Conservation (phyloP, 345 rosid species). For the Fremontodendron californicum region DNA sequence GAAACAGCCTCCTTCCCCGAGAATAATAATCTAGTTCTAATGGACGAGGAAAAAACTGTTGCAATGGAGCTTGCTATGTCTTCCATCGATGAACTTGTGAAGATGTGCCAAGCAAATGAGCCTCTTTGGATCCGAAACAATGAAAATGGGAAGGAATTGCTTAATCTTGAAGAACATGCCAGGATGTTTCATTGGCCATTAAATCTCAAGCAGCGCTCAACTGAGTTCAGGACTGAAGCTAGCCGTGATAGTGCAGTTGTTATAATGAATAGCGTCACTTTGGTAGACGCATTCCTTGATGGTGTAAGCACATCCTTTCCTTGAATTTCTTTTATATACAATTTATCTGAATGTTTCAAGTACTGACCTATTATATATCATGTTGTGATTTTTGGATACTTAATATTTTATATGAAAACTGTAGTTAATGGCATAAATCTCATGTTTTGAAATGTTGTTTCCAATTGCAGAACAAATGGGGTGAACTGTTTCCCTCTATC, state of each 20-base stretch:
- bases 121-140: slow-evolving; percentile 65
- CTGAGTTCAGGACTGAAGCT: slow-evolving; percentile 60
- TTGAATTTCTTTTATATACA: not conserved
- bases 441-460: slow-evolving; percentile 6
- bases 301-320: slow-evolving; percentile 48
- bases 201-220: slow-evolving; percentile 35
- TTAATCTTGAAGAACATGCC: slow-evolving; percentile 62
- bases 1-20: slow-evolving; percentile 35
- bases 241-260: slow-evolving; percentile 65
- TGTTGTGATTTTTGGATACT: no score
- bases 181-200: slow-evolving; percentile 67
- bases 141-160: slow-evolving; percentile 35
- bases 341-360: no score
- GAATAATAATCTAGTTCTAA: slow-evolving; percentile 30
- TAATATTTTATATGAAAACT: not conserved
- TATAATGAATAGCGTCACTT: slow-evolving; percentile 83
- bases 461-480: slow-evolving; percentile 66
- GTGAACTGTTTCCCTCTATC: slow-evolving; percentile 83
- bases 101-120: slow-evolving; percentile 55
- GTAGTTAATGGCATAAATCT: not conserved
- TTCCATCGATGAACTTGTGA: slow-evolving; percentile 58
- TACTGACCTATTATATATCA: no score
- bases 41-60: slow-evolving; percentile 62
- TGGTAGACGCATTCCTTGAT: slow-evolving; percentile 75
- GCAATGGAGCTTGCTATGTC: slow-evolving; percentile 74